Conservation (phyloP, 1,139 yeast genomes). For the Protomyces gravidus region DNA sequence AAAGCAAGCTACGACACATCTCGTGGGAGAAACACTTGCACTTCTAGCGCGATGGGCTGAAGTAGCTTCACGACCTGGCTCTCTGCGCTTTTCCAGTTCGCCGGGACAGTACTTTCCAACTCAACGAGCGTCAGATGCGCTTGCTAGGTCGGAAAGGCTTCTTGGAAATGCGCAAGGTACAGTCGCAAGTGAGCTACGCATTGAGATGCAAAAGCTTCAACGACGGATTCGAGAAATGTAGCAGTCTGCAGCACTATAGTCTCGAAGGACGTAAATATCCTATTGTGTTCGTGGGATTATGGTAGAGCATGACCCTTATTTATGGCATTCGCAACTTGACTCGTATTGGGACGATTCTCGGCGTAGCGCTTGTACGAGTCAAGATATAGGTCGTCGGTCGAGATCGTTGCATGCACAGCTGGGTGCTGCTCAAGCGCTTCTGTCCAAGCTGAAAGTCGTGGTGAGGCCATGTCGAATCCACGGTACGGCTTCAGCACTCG, state of each 20-base stretch:
- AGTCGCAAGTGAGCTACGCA: background rate
- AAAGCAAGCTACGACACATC: conserved; percentile 26
- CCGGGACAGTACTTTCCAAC: background rate
- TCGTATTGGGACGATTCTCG: conserved; percentile 26
- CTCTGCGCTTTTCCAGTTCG: background rate
- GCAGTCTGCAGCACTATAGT: background rate
- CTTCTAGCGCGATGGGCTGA: conserved; percentile 9
- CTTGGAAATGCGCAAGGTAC: background rate
- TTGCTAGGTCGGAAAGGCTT: background rate
- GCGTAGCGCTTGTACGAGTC: conserved; percentile 28
- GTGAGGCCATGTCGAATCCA: conserved; percentile 7
- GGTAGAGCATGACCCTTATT: conserved; percentile 24
- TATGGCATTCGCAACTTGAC: conserved; percentile 28
- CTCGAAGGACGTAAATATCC: too few relatives aligned
- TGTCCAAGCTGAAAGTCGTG: background rate
- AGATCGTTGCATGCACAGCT: conserved; percentile 20
- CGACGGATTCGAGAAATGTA: background rate
- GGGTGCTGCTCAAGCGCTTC: conserved; percentile 7
- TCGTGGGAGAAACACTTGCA: conserved; percentile 23
- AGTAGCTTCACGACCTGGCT: conserved; percentile 8
- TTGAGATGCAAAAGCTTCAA: background rate
- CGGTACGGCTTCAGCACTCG: conserved; percentile 28
- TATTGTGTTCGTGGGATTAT: background rate
- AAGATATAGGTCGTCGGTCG: conserved; percentile 22
- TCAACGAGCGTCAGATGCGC: background rate